phyloP scores from a whole-genome alignment of 495 filamentous ascomycete genomes.

The Filosporella fistucella region DNA sequence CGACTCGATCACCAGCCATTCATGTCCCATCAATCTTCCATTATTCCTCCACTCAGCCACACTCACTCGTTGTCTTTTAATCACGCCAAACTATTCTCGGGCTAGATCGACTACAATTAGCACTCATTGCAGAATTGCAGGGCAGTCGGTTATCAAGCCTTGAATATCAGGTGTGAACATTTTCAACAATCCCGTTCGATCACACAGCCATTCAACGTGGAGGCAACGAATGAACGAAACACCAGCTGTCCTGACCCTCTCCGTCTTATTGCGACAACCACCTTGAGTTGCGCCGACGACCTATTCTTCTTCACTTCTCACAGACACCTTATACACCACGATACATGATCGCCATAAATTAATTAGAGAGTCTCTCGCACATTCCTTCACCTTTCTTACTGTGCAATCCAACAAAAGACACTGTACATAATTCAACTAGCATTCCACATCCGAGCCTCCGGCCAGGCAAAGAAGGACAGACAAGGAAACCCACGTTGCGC shows the following conservation, averaged over 20 bases:
- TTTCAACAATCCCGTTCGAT: too few species aligned
- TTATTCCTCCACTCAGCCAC: too few species aligned
- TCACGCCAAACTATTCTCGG: too few species aligned
- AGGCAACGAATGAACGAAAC: too few species aligned
- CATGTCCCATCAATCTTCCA: too few species aligned
- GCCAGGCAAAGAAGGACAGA: constrained; percentile 1
- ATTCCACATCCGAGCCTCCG: constrained; percentile 14
- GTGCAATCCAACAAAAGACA: background rate
- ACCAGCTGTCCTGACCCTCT: constrained; percentile 8
- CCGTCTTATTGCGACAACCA: background rate
- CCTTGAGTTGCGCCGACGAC: background rate
- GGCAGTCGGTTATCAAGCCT: too few species aligned
- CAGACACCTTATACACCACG: background rate
- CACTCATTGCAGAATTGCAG: too few species aligned
- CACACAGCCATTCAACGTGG: too few species aligned
- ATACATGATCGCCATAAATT: constrained; percentile 1
- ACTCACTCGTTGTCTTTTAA: too few species aligned
- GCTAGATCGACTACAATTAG: too few species aligned
- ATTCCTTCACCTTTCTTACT: constrained; percentile 14
- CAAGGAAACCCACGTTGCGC: background rate
- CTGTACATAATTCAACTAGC: background rate
- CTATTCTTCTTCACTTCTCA: constrained; percentile 9
- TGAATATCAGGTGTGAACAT: too few species aligned
- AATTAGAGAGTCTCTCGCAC: constrained; percentile 17
- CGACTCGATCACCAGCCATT: too few species aligned